Conservation (phyloP, 2,329 filamentous ascomycete species). For the Colletotrichum kahawae region DNA sequence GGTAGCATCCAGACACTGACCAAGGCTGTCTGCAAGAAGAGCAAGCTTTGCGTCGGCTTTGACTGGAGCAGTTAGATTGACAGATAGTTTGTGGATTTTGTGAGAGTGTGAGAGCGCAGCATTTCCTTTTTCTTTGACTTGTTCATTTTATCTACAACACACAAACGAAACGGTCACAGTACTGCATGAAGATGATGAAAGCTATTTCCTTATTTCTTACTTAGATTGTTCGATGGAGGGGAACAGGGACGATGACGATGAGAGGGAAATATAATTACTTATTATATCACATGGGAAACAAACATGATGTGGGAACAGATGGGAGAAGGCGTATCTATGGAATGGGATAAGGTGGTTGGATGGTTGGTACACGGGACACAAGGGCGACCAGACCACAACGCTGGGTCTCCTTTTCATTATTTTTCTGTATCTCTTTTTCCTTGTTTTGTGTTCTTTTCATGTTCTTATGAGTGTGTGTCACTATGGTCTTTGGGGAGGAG, state of each 20-base stretch:
- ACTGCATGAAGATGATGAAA: neutral
- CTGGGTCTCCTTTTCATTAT: slow-evolving; percentile 8
- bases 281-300: neutral
- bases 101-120: neutral
- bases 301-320: neutral
- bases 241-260: neutral
- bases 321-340: neutral
- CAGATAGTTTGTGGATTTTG: neutral
- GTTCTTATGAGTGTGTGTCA: neutral
- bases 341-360: neutral
- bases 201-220: neutral
- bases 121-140: neutral
- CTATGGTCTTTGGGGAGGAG: neutral
- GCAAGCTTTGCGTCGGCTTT: slow-evolving; percentile 36
- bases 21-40: slow-evolving; percentile 52
- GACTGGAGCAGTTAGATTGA: slow-evolving; percentile 19
- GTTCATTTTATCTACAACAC: neutral
- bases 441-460: neutral
- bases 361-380: slow-evolving; percentile 12
- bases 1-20: slow-evolving; percentile 54
- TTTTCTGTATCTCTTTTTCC: neutral
- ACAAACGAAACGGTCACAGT: neutral
- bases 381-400: slow-evolving; percentile 21
- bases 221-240: neutral
- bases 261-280: neutral